phyloP scores from a whole-genome alignment of 257 asterid species.

The Solanum chiquidenum region DNA sequence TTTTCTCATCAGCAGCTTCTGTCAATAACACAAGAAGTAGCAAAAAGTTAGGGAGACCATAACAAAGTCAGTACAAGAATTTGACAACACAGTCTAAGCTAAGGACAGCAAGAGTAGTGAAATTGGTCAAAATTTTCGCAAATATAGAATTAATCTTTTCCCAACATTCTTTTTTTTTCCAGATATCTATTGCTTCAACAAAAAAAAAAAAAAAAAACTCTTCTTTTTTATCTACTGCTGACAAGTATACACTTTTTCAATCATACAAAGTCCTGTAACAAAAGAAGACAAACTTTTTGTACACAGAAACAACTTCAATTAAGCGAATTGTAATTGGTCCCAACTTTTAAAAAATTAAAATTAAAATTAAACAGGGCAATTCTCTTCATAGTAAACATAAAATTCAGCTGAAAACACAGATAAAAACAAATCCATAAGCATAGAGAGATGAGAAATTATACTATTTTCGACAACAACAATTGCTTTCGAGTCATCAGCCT shows the following conservation, averaged over 20 bases:
- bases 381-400: neutral
- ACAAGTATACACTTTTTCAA: neutral
- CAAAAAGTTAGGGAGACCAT: neutral
- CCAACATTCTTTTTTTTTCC: neutral
- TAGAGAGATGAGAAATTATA: neutral
- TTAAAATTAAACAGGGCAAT: neutral
- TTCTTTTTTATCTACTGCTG: neutral
- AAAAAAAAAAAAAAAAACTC: neutral
- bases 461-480: slow-evolving; percentile 55
- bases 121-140: neutral
- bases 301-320: neutral
- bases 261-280: neutral
- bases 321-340: no score
- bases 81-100: neutral
- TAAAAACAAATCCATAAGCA: neutral
- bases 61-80: neutral
- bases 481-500: slow-evolving; percentile 63
- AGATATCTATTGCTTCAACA: neutral
- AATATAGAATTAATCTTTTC: neutral
- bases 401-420: neutral
- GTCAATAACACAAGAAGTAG: slow-evolving; percentile 1
- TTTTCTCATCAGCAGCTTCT: slow-evolving; percentile 63
- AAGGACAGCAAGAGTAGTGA: neutral
- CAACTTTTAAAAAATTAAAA: neutral
- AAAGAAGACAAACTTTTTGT: neutral